Evolutionary conservation across 768 basidiomycete genomes (phyloP).

Genomic region (Paxillus rubicundulus): DNA sequence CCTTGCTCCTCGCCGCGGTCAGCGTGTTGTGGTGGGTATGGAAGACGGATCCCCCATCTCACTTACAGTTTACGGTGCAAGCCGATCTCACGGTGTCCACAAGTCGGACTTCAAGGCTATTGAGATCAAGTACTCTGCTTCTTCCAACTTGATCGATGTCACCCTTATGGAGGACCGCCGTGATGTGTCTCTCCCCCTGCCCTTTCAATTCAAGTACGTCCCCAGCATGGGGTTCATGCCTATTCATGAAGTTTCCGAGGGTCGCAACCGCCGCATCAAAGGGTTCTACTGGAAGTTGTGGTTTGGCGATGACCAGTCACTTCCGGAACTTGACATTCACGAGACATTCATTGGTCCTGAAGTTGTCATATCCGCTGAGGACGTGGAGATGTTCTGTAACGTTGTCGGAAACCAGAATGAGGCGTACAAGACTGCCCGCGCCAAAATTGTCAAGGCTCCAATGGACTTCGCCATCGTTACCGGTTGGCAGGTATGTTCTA

Average conservation of each 20-base stretch:
- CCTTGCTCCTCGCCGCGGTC: constrained; percentile 76
- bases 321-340: constrained; percentile 77
- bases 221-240: constrained; percentile 88
- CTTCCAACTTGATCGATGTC: constrained; percentile 59
- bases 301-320: constrained; percentile 82
- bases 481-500: constrained; percentile 85
- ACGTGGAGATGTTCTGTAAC: constrained; percentile 86
- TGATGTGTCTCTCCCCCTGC: constrained; percentile 72
- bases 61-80: constrained; percentile 70
- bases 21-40: constrained; percentile 67
- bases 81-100: constrained; percentile 76
- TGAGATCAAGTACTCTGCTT: constrained; percentile 58
- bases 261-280: constrained; percentile 88
- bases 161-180: constrained; percentile 82
- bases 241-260: constrained; percentile 84
- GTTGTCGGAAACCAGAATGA: constrained; percentile 94
- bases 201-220: constrained; percentile 80
- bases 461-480: constrained; percentile 99
- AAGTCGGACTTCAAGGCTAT: constrained; percentile 78
- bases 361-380: constrained; percentile 71
- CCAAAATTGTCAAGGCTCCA: constrained; percentile 72
- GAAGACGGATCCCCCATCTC: constrained; percentile 49
- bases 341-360: constrained; percentile 87
- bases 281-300: constrained; percentile 98
- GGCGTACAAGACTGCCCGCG: constrained; percentile 78